Evolutionary conservation across 257 asterid species (phyloP).

Genomic region (Avicennia marina): DNA sequence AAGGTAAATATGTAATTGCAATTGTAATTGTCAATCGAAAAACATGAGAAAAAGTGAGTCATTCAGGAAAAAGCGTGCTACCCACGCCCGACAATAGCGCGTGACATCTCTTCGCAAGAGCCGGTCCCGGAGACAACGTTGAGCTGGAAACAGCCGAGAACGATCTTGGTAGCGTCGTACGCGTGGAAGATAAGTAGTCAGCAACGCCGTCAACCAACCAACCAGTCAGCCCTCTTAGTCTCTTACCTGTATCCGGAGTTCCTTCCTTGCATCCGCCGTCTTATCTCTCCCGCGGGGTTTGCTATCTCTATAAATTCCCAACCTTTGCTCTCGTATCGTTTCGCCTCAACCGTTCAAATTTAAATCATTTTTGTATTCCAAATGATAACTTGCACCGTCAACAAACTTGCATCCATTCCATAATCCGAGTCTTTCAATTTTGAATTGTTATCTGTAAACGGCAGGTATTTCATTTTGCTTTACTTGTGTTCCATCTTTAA

Average conservation of each 20-base stretch:
- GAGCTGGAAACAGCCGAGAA: neutral
- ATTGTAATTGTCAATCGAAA: too few relatives aligned
- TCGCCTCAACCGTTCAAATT: too few relatives aligned
- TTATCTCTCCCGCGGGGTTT: neutral
- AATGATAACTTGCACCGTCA: too few relatives aligned
- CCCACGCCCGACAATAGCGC: too few relatives aligned
- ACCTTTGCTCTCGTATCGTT: neutral
- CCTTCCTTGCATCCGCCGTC: neutral
- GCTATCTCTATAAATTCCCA: neutral
- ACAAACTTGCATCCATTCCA: neutral
- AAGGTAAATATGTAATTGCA: too few relatives aligned
- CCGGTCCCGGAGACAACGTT: too few relatives aligned
- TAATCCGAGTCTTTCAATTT: neutral
- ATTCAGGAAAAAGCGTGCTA: too few relatives aligned
- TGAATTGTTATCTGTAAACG: neutral
- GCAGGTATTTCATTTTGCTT: slow-evolving; percentile 18
- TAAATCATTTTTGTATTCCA: too few relatives aligned
- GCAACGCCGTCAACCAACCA: slow-evolving; percentile 12
- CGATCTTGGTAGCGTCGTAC: slow-evolving; percentile 4
- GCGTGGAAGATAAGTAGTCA: slow-evolving; percentile 16
- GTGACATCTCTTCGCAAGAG: too few relatives aligned
- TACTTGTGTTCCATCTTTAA: neutral
- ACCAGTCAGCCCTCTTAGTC: too few relatives aligned
- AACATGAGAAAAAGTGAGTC: too few relatives aligned
- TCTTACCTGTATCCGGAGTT: neutral